phyloP scores from a whole-genome alignment of 192 early-diverging fungal genomes.

The Geranomyces michiganensis region DNA sequence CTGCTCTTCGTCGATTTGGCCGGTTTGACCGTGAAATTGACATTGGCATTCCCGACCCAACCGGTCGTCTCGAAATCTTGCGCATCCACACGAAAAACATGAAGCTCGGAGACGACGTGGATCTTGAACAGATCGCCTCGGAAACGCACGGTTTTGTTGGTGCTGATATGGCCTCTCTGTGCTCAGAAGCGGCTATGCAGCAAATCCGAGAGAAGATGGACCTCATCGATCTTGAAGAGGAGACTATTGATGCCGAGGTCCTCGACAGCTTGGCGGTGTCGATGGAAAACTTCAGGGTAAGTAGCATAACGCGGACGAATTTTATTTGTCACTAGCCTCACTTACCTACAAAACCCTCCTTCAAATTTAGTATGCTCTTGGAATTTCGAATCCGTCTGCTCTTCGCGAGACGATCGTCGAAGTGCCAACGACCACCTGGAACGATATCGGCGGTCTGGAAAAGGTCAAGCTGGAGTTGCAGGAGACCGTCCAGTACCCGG shows the following conservation, averaged over 20 bases:
- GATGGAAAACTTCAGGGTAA: slow-evolving; percentile 93
- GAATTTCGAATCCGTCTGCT: slow-evolving; percentile 95
- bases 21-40: slow-evolving; percentile 99
- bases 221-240: slow-evolving; percentile 95
- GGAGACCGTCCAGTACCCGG: slow-evolving; percentile 98
- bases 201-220: slow-evolving; percentile 99
- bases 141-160: slow-evolving; percentile 99
- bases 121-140: slow-evolving; percentile 94
- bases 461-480: slow-evolving; percentile 98
- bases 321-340: too few species aligned
- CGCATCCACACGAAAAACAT: slow-evolving; percentile 99
- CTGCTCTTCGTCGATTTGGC: slow-evolving; percentile 97
- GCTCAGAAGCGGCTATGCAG: slow-evolving; percentile 99
- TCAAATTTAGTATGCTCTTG: slow-evolving; percentile 75
- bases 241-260: slow-evolving; percentile 97
- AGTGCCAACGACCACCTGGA: slow-evolving; percentile 93
- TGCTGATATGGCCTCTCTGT: slow-evolving; percentile 94
- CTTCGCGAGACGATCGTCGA: slow-evolving; percentile 98
- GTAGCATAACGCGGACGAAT: background rate
- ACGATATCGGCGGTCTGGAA: slow-evolving; percentile 96
- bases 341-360: background rate
- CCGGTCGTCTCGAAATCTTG: slow-evolving; percentile 96
- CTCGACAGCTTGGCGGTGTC: slow-evolving; percentile 93
- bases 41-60: slow-evolving; percentile 99
- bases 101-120: slow-evolving; percentile 96